phyloP scores from a whole-genome alignment of 2,329 filamentous ascomycete species.

The Aspergillus hiratsukae region DNA sequence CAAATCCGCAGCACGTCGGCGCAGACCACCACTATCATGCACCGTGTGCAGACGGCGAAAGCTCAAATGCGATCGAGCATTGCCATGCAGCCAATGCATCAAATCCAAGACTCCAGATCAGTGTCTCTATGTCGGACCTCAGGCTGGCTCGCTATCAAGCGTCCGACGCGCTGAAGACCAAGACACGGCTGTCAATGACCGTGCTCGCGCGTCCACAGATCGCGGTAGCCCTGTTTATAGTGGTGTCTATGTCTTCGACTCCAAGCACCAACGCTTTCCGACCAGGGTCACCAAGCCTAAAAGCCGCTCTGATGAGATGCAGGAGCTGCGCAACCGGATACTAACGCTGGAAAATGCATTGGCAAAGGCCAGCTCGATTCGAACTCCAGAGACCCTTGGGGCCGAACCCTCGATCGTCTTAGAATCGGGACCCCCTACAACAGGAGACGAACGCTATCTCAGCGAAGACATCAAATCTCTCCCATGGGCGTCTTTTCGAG shows the following conservation, averaged over 20 bases:
- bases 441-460: constrained; percentile 15
- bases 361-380: constrained; percentile 14
- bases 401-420: constrained; percentile 11
- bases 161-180: not conserved
- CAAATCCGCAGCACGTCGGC: constrained; percentile 43
- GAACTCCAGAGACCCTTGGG: constrained; percentile 24
- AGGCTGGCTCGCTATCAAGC: constrained; percentile 9
- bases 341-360: constrained; percentile 25
- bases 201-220: constrained; percentile 4
- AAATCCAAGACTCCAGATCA: constrained; percentile 48
- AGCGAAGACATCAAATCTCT: constrained; percentile 26
- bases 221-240: constrained; percentile 13
- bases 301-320: constrained; percentile 23
- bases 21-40: constrained; percentile 63
- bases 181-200: constrained; percentile 4
- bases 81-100: constrained; percentile 62
- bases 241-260: constrained; percentile 32
- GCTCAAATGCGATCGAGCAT: constrained; percentile 69
- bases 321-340: constrained; percentile 26
- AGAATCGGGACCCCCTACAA: constrained; percentile 10
- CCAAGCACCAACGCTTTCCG: constrained; percentile 20
- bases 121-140: constrained; percentile 49
- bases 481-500: constrained; percentile 24
- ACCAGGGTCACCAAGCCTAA: constrained; percentile 22
- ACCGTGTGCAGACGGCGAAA: constrained; percentile 70